A percentile compares a stretch with the other conserved stretches of the same genome.
phyloP scores from a whole-genome alignment of 1,139 yeast genomes.

The Geotrichum carabidarum region DNA sequence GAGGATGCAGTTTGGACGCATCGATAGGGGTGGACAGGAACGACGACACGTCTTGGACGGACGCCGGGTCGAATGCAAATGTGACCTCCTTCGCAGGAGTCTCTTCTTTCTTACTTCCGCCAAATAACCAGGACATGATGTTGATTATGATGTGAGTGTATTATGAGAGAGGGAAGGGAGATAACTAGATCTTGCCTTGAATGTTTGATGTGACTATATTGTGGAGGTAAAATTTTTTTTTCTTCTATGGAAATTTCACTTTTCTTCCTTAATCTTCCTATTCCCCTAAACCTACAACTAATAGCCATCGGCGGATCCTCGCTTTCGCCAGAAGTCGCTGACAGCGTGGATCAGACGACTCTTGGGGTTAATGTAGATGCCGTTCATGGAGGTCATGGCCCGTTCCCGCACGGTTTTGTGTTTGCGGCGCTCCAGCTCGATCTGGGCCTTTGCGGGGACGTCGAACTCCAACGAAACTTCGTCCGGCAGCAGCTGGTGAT shows the following conservation, averaged over 20 bases:
- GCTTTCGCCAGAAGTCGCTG: slow-evolving; percentile 54
- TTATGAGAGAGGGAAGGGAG: neutral
- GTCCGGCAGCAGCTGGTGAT: slow-evolving; percentile 85
- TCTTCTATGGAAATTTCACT: neutral
- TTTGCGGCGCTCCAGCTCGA: slow-evolving; percentile 40
- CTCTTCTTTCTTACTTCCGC: slow-evolving; percentile 40
- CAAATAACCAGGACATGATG: slow-evolving; percentile 67
- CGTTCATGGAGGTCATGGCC: slow-evolving; percentile 50
- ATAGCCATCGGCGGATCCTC: slow-evolving; percentile 45
- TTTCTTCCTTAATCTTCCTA: neutral
- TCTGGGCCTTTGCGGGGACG: slow-evolving; percentile 37
- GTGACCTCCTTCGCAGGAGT: slow-evolving; percentile 27
- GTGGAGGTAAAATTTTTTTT: neutral
- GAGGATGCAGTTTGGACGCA: slow-evolving; percentile 75
- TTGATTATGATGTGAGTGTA: neutral
- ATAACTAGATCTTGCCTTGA: neutral
- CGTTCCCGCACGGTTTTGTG: slow-evolving; percentile 37
- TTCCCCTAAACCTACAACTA: slow-evolving; percentile 19
- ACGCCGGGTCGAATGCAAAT: slow-evolving; percentile 57
- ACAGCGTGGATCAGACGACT: slow-evolving; percentile 48
- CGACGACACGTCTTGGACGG: slow-evolving; percentile 59
- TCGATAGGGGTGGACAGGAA: slow-evolving; percentile 66
- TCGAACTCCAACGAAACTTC: slow-evolving; percentile 55
- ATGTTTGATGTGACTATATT: neutral
- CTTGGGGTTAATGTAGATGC: slow-evolving; percentile 38